A percentile compares a stretch with the other conserved stretches of the same genome.
phyloP scores from a whole-genome alignment of 2,329 filamentous ascomycete genomes.

The Neonectria neomacrospora region DNA sequence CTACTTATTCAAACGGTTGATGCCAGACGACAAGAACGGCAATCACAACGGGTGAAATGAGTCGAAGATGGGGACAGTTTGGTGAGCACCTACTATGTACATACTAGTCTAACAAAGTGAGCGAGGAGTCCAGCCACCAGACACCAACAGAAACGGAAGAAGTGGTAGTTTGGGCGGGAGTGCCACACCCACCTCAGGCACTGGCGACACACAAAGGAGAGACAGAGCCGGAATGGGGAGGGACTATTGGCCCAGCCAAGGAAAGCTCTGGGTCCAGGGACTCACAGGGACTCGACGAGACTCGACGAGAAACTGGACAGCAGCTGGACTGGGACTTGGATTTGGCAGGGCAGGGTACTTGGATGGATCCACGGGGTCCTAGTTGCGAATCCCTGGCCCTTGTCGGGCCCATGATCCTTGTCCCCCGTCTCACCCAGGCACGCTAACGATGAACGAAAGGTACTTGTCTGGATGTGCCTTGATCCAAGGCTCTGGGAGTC shows the following conservation, averaged over 20 bases:
- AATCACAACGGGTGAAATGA: background rate
- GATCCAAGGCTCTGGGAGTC: constrained; percentile 15
- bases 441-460: constrained; percentile 14
- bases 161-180: constrained; percentile 12
- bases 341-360: constrained; percentile 20
- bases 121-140: constrained; percentile 3
- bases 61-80: background rate
- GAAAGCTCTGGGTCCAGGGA: constrained; percentile 1
- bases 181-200: constrained; percentile 21
- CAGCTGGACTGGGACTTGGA: constrained; percentile 15
- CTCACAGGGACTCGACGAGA: constrained; percentile 9
- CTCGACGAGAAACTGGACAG: constrained; percentile 10
- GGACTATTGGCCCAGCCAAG: constrained; percentile 12
- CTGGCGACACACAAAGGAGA: constrained; percentile 20
- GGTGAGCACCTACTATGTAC: background rate
- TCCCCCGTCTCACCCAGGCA: constrained; percentile 28
- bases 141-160: background rate
- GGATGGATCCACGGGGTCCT: constrained; percentile 32
- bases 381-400: constrained; percentile 28
- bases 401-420: constrained; percentile 22
- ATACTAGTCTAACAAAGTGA: background rate
- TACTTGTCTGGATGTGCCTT: constrained; percentile 14
- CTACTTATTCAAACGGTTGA: background rate
- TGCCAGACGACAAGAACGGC: background rate
- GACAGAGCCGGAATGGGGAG: constrained; percentile 11